These are phyloP conservation scores for Malus fusca DNA, from an alignment of 306 rosid genomes.

Conservation along the genomic window DNA sequence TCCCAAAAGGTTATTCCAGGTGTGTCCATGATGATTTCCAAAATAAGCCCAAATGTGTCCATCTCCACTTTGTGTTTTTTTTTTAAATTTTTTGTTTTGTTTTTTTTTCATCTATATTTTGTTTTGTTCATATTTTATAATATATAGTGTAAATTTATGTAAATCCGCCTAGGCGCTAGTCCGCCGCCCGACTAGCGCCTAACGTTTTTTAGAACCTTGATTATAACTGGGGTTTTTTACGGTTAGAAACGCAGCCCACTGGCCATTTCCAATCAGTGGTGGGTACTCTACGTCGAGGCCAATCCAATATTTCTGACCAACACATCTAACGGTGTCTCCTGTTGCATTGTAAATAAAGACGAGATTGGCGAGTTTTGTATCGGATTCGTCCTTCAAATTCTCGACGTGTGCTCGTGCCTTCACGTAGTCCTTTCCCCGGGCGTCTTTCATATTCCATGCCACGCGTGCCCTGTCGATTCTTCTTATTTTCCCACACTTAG, in stretches of 20 bases:
- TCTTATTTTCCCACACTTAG: too few relatives aligned
- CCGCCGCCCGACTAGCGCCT: too few relatives aligned
- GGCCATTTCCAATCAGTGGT: not conserved
- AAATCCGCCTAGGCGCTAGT: too few relatives aligned
- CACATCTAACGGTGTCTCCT: not conserved
- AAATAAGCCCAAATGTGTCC: too few relatives aligned
- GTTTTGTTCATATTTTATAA: too few relatives aligned
- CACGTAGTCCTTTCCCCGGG: not conserved
- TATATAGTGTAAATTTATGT: too few relatives aligned
- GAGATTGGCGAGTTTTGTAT: not conserved
- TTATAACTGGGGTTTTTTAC: not conserved
- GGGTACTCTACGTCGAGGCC: slow-evolving; percentile 3
- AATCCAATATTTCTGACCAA: not conserved
- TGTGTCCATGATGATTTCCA: too few relatives aligned
- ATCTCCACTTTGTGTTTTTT: too few relatives aligned
- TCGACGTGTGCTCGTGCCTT: slow-evolving; percentile 1
- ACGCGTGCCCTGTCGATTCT: not conserved
- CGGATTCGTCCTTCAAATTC: not conserved
- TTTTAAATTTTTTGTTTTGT: too few relatives aligned
- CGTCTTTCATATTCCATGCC: not conserved
- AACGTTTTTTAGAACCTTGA: too few relatives aligned
- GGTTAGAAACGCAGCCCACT: slow-evolving; percentile 9
- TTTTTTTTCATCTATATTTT: too few relatives aligned
- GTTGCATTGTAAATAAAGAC: slow-evolving; percentile 2
- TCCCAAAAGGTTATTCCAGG: too few relatives aligned